Conservation (phyloP, 306 rosid genomes). For the Elaeagnus macrophylla region DNA sequence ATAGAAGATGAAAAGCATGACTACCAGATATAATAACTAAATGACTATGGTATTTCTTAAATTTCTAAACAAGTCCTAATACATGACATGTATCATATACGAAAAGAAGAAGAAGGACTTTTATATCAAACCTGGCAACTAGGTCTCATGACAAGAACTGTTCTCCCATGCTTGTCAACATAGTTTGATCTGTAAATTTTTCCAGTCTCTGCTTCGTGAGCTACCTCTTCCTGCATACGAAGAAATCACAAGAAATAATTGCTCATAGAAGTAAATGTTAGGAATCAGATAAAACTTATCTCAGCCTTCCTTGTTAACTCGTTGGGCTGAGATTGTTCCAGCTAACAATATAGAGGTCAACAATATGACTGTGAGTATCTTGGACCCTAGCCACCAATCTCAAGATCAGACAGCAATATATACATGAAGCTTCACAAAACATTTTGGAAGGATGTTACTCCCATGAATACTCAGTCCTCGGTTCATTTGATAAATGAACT, state of each 20-base stretch:
- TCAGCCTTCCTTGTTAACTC: neutral
- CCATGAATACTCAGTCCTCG: conserved; percentile 6
- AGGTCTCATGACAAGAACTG: conserved; percentile 55
- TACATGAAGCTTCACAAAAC: too few species aligned
- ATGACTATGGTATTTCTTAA: too few species aligned
- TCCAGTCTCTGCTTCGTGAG: conserved; percentile 44
- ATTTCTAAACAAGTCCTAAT: too few species aligned
- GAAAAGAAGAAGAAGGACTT: conserved; percentile 7
- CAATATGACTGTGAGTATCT: too few species aligned
- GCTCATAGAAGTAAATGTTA: conserved; percentile 2
- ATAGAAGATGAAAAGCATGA: too few species aligned
- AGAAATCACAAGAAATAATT: conserved; percentile 13
- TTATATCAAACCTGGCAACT: conserved; percentile 53
- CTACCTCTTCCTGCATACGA: conserved; percentile 60
- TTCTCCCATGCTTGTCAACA: conserved; percentile 35
- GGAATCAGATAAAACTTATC: conserved; percentile 8
- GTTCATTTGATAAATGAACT: neutral
- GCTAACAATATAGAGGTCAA: too few species aligned
- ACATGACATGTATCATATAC: too few species aligned
- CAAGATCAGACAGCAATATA: too few species aligned
- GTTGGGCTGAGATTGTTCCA: too few species aligned
- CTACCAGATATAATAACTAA: too few species aligned
- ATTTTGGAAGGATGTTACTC: too few species aligned
- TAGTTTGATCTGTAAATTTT: conserved; percentile 37
- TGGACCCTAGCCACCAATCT: too few species aligned